A percentile compares a stretch with the other conserved stretches of the same genome.
Evolutionary conservation across 1,284 basidiomycete genomes (phyloP).

Genomic region (Phellopilus nigrolimitatus): DNA sequence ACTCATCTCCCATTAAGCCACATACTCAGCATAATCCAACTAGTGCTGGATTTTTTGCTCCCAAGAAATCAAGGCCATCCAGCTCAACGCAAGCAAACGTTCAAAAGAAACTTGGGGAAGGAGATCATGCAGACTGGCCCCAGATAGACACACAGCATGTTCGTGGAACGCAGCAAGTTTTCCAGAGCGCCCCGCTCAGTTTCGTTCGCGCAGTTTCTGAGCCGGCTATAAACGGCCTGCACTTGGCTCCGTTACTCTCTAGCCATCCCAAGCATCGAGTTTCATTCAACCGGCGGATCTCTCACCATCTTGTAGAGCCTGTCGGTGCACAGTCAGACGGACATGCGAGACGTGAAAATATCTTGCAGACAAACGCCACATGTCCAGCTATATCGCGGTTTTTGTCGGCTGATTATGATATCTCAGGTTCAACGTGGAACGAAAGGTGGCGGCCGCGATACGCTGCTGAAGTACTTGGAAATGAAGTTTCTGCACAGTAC

Average conservation of each 20-base stretch:
- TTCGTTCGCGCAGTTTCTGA: constrained; percentile 7
- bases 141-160: constrained; percentile 54
- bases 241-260: neutral
- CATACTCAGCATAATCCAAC: neutral
- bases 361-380: constrained; percentile 2
- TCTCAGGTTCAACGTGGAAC: constrained; percentile 47
- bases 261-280: neutral
- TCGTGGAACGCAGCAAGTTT: constrained; percentile 44
- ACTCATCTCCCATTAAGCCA: constrained; percentile 33
- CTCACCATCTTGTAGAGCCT: constrained; percentile 2
- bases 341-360: neutral
- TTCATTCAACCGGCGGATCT: neutral
- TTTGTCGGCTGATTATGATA: constrained; percentile 25
- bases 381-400: constrained; percentile 50
- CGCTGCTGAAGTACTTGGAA: constrained; percentile 78
- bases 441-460: constrained; percentile 73
- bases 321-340: constrained; percentile 6
- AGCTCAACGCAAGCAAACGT: neutral
- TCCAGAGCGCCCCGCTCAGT: constrained; percentile 22
- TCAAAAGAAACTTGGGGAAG: constrained; percentile 17
- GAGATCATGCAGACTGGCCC: constrained; percentile 43
- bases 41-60: constrained; percentile 14
- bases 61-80: neutral
- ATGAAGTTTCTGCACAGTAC: constrained; percentile 69
- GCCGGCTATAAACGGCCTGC: neutral